Conservation (phyloP, 257 asterid species). For the Cruciata laevipes region DNA sequence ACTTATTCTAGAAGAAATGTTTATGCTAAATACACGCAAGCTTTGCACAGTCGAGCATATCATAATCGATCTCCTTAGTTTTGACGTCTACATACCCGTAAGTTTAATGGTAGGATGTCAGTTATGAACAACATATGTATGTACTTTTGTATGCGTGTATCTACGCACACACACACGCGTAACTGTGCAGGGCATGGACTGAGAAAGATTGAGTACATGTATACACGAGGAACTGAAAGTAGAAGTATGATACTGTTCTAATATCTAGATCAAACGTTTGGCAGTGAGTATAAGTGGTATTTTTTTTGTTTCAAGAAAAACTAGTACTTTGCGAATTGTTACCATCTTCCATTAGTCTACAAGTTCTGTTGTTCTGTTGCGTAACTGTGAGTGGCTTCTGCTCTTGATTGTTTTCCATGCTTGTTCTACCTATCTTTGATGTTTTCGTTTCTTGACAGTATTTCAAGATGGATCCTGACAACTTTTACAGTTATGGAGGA, state of each 20-base stretch:
- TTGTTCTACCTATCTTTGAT: not conserved
- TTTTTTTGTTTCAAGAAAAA: not conserved
- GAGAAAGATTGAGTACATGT: not conserved
- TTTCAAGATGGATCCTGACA: slow-evolving; percentile 85
- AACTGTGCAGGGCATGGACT: not conserved
- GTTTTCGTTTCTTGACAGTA: slow-evolving; percentile 34
- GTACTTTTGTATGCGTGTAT: not conserved
- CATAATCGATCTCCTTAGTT: not conserved
- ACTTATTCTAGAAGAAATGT: not conserved
- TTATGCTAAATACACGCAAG: not conserved
- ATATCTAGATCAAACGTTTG: not conserved
- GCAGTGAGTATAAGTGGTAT: not conserved
- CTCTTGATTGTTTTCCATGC: not conserved
- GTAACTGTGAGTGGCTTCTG: not conserved
- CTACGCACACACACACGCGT: no score
- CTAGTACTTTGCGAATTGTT: not conserved
- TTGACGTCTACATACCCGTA: not conserved
- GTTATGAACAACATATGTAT: not conserved
- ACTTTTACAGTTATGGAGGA: slow-evolving; percentile 69
- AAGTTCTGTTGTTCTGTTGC: not conserved
- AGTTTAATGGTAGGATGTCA: not conserved
- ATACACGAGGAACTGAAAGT: not conserved
- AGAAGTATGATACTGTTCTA: not conserved
- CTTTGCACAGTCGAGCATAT: not conserved
- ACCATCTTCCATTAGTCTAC: not conserved